Base-by-base conservation (phyloP, 75 land plant genomes). In the Ceratopteris richardii region DNA sequence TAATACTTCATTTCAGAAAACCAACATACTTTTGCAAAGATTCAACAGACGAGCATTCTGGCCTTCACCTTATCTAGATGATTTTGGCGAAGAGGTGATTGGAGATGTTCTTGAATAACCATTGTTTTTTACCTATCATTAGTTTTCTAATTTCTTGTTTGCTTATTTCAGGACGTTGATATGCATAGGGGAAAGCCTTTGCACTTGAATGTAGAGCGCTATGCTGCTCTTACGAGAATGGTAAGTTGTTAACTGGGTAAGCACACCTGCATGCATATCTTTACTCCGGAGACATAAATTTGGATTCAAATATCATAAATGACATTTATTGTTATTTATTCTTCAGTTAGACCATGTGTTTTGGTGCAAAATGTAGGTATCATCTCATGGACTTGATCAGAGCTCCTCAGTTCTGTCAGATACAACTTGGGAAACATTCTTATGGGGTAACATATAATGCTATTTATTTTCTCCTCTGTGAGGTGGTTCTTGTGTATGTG, bases 51-150 rank as follows among this genome's bases (percentile, higher is more conserved):
- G 73, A 41, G 84, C 91, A 17, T 68, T 52, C 25, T 94, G 98
- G 98, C 91, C 91, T 48, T 94, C 98, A 56, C 90, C 83, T 0
- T 94, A 94, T 65, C 69, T 94, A 62, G 98, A 94, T 76, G 83
- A 81, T 20, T 94, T 81, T 83, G 98, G 98, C 41, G 98, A 94
- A 68, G 98, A 94, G 88, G 98, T 86, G 7, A 33, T 33, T 9
- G 9, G 37, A 33, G 7, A 33, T 33, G 9, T 33, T 33, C 37
- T n/a, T n/a, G n/a, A n/a, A 74, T 51, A 21, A 40, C 13, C 20
- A 50, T 2, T 28, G 40, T 39, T 23, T 10, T 25, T 10, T 27
- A 13, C 22, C 4, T 62, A 11, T 44, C 21, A 53, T 53, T 12
- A 41, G 18, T 13, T 19, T 23, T 36, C 1, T 44, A 25, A 0